Percentiles rank a stretch among this genome's conserved stretches.
These are phyloP conservation scores for Apiospora saccharicola DNA, from an alignment of 2,329 filamentous ascomycete genomes.

Conservation along the genomic window DNA sequence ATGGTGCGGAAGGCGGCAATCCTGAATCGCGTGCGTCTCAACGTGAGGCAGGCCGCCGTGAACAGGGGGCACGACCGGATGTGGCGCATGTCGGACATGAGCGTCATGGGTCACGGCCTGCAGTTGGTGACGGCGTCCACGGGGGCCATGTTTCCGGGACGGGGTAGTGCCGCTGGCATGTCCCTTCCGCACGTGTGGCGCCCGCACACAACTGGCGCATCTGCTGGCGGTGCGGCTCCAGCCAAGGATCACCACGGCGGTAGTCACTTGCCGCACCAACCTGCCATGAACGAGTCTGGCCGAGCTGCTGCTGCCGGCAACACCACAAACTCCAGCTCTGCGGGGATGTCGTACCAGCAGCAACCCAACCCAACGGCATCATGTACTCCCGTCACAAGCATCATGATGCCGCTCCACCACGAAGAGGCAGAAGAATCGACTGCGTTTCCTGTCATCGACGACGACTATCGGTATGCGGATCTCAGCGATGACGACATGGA, in stretches of 20 bases:
- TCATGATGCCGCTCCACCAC: slow-evolving; percentile 30
- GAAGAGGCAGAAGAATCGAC: slow-evolving; percentile 53
- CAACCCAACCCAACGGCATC: not conserved
- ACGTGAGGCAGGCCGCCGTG: slow-evolving; percentile 49
- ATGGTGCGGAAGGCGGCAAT: slow-evolving; percentile 70
- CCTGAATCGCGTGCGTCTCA: slow-evolving; percentile 65
- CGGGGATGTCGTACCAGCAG: not conserved
- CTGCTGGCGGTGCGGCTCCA: not conserved
- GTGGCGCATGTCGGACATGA: slow-evolving; percentile 44
- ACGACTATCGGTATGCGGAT: slow-evolving; percentile 52
- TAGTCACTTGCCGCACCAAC: not conserved
- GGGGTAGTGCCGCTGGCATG: slow-evolving; percentile 28
- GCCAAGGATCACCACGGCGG: not conserved
- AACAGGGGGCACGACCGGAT: slow-evolving; percentile 42
- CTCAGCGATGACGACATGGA: slow-evolving; percentile 53
- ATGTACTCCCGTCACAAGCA: not conserved
- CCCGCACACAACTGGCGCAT: slow-evolving; percentile 37
- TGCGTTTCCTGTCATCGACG: slow-evolving; percentile 56
- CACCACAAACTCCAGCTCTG: not conserved
- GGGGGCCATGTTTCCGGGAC: slow-evolving; percentile 42
- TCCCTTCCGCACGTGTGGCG: slow-evolving; percentile 37
- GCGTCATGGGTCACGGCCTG: slow-evolving; percentile 45
- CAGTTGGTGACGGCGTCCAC: slow-evolving; percentile 40
- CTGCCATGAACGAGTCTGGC: not conserved
- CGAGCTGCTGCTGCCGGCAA: not conserved